phyloP scores from a whole-genome alignment of 805 yeast species.

The Novakomyces olei region DNA sequence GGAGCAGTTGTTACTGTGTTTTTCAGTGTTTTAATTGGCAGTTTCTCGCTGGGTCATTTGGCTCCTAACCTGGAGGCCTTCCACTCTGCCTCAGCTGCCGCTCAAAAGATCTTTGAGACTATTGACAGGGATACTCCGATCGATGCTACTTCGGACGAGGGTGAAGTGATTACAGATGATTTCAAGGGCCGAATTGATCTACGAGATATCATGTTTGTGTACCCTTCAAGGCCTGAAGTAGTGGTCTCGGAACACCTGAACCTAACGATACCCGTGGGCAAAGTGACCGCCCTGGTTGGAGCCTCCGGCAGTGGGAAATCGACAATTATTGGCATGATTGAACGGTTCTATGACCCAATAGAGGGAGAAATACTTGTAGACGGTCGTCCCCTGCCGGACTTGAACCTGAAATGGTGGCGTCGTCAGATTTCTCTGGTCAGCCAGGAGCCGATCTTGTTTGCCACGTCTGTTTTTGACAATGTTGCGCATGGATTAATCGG shows the following conservation, averaged over 20 bases:
- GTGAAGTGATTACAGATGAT: slow-evolving; percentile 6
- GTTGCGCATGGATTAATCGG: slow-evolving; percentile 47
- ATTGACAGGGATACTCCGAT: slow-evolving; percentile 22
- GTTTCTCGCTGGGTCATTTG: slow-evolving; percentile 20
- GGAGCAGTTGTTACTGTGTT: slow-evolving; percentile 18
- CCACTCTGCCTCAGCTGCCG: slow-evolving; percentile 21
- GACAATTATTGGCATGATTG: slow-evolving; percentile 28
- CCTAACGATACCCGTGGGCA: slow-evolving; percentile 39
- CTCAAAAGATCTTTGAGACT: slow-evolving; percentile 20
- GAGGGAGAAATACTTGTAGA: slow-evolving; percentile 28
- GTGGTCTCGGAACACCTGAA: slow-evolving; percentile 12
- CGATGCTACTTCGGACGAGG: slow-evolving; percentile 15
- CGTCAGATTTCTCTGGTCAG: slow-evolving; percentile 37
- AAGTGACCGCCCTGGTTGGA: slow-evolving; percentile 76
- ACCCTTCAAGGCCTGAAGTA: slow-evolving; percentile 16
- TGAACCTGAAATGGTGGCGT: slow-evolving; percentile 31
- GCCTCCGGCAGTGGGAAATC: slow-evolving; percentile 39
- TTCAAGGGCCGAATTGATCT: slow-evolving; percentile 20
- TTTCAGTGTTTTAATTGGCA: slow-evolving; percentile 13
- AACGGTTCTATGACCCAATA: slow-evolving; percentile 36
- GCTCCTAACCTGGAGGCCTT: slow-evolving; percentile 21
- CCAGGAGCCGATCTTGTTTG: slow-evolving; percentile 40
- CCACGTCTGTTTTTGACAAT: slow-evolving; percentile 61
- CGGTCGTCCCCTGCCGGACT: slow-evolving; percentile 23
- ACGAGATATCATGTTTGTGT: slow-evolving; percentile 12